A percentile compares a stretch with the other conserved stretches of the same genome.
phyloP scores from a whole-genome alignment of 1,284 basidiomycete genomes.

The Ceratobasidium sp. region DNA sequence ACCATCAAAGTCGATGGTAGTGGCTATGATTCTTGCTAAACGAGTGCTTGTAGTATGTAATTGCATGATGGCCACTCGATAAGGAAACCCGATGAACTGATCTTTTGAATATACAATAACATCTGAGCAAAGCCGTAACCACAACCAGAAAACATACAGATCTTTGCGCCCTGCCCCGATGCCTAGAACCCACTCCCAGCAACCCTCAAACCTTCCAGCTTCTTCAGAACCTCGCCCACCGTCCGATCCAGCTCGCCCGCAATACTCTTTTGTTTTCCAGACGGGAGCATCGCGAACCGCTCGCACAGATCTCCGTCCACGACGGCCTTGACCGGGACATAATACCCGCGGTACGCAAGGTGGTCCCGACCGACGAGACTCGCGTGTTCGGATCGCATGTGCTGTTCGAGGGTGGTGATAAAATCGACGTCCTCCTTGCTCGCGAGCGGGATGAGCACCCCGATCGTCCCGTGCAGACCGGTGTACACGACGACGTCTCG shows the following conservation, averaged over 20 bases:
- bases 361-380: constrained; percentile 93
- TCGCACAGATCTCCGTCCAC: constrained; percentile 95
- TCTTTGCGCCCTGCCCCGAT: not conserved
- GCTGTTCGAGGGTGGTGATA: constrained; percentile 94
- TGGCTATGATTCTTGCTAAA: too few species aligned
- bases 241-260: constrained; percentile 88
- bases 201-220: constrained; percentile 89
- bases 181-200: constrained; percentile 87
- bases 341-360: constrained; percentile 92
- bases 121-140: not conserved
- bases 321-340: constrained; percentile 91
- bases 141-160: not conserved
- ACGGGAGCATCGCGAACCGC: constrained; percentile 79
- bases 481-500: constrained; percentile 95
- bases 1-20: too few species aligned
- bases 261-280: constrained; percentile 82
- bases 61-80: not conserved
- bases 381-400: constrained; percentile 89
- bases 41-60: not conserved
- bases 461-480: constrained; percentile 92
- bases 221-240: constrained; percentile 94
- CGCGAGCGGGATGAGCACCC: constrained; percentile 93
- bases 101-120: not conserved
- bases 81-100: not conserved
- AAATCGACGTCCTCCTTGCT: constrained; percentile 99